Base-by-base conservation (phyloP, 2,329 filamentous ascomycete species). In the Arthrobotrys megalospora region DNA sequence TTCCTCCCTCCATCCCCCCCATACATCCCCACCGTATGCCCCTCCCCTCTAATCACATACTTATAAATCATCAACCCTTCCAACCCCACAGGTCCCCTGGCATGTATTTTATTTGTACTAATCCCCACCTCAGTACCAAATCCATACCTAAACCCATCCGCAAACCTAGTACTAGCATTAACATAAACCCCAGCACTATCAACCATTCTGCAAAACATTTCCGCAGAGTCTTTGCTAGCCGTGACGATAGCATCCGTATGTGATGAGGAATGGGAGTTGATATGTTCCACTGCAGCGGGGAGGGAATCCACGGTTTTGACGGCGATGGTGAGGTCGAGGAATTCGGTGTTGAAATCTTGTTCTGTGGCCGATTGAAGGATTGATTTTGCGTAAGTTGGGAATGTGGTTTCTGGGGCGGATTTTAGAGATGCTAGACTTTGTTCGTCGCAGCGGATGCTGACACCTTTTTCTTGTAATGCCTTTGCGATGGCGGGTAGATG, bases 121-220 rank as follows among this genome's bases (percentile, higher is more conserved):
- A 99, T 98, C 68, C 96, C 96, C 24, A 99, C 96, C 85, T 99
- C 96, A 0, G 96, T 98, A 58, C 96, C 96, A 85, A 99, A 99
- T 6, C 96, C 96, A 84, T 96, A 98, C 48, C 96, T 89, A 92
- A 97, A 97, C 6, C 96, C 96, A 84, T 99, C 96, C 5, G 94
- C 94, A 86, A 99, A 95, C 63, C 96, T 90, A 7, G 93, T 97
- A 24, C 93, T 96, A 6, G 94, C 93, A 84, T 99, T 99, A 94
- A 95, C 97, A 87, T 97, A 99, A 16, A 95, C 94, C 65, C 94
- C 95, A 0, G 94, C 92, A 32, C 93, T 93, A 85, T 98, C 96
- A 63, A 98, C 90, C 75, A 90, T 90, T 52, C 90, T 89, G 89
- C 96, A 93, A 87, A 98, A 99, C 62, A 87, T 87, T 82, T 96